Base-by-base conservation (phyloP, 2,329 filamentous ascomycete species). In the Penicillium aurantiogriseum region DNA sequence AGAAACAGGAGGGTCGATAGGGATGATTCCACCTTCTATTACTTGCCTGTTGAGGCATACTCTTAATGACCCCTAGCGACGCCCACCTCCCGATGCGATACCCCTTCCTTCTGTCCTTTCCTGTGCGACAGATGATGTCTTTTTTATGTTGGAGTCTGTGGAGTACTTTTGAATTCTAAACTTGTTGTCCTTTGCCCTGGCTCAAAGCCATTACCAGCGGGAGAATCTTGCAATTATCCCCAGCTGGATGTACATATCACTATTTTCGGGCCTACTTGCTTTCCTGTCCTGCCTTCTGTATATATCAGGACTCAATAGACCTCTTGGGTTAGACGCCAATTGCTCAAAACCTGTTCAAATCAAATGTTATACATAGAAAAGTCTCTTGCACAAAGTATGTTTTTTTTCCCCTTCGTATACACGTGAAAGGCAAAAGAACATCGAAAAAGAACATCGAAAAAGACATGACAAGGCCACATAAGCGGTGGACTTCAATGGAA, bases 1-100 rank as follows among this genome's bases (percentile, higher is more conserved):
- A 63, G 19, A 63, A 58, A 27, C 69, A 70, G 31, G 63, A 67
- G 19, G 58, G 59, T 2, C 60, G 58, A 38, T 69, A 67, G 15
- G 65, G 65, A 54, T 74, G 67, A 72, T 56, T 15, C 36, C 19
- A 46, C 43, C 31, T 35, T 10, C 29, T 15, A 33, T 19, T n/a
- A 47, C 23, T 44, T 44, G 42, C 48, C 42, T 40, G 27, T 33
- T 39, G 19, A 49, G 36, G 51, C 51, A 33, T 19, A 29, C 40
- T 31, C 50, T 44, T 52, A 51, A 56, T 57, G 33, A 58, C 51
- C 51, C 54, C 43, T 50, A 62, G 57, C 57, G 50, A 61, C 51
- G 44, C 50, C 56, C 56, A 55, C 56, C 61, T 56, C 46, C 54
- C 54, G 59, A 58, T 62, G 63, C 58, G 64, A 67, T 67, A 65